Base-by-base conservation (phyloP, 2,329 filamentous ascomycete genomes). In the Pseudogymnoascus pannorum region DNA sequence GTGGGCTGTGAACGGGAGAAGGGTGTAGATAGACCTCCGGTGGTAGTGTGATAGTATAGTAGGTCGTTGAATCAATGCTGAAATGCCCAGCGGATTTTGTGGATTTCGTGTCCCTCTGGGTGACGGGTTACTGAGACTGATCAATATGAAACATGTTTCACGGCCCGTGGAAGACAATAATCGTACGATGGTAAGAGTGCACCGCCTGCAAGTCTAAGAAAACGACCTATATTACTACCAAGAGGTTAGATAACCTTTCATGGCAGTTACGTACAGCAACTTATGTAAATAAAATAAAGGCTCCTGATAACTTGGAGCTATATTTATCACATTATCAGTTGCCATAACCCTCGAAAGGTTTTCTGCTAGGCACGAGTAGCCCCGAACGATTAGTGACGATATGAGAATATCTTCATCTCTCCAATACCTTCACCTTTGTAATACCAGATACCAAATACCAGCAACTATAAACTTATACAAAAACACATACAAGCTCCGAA, bases 41-140 rank as follows among this genome's bases (percentile, higher is more conserved):
- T 66, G 65, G 63, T 65, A 71, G 66, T 67, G 66, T 69, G 66
- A 67, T 61, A 33, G 60, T 64, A 61, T 44, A 62, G 31, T 40
- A 58, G 35, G 57, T 54, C 44, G 44, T 54, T 54, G 44, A 58
- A 58, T 58, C 31, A 58, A 58, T 40, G 57, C 57, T 40, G 57
- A 58, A 26, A 36, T 38, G 57, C 57, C 57, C 44, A 54, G 44
- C 44, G 44, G 44, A n/a, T 31, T 18, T 31, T 54, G 44, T 54
- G 44, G 44, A 54, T 54, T 31, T 26, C 9, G 18, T 18, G 44
- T 4, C 44, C 9, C 26, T 54, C 31, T 54, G 24, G 24, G 9
- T 54, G 44, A 54, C 24, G 44, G 44, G 8, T 31, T n/a, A 20
- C n/a, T 54, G 44, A 54, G 44, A 51, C 44, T 51, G 44, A 29